These are phyloP conservation scores for Apophysomyces sp. DNA, from an alignment of 371 early-diverging fungal species.

Conservation along the genomic window DNA sequence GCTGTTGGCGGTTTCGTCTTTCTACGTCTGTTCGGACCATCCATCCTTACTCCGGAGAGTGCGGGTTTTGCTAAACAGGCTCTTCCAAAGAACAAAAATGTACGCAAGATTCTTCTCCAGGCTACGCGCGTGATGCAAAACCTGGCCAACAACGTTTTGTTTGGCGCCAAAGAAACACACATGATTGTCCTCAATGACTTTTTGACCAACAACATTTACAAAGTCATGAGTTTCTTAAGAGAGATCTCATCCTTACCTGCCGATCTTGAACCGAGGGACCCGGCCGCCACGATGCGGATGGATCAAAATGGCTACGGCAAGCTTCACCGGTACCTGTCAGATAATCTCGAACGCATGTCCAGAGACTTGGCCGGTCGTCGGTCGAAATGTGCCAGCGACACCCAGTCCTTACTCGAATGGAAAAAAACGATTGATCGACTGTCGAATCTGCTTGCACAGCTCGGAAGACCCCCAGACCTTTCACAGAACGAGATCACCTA, in stretches of 20 bases:
- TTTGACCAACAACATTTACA: slow-evolving; percentile 70
- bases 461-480: slow-evolving; percentile 70
- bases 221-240: slow-evolving; percentile 57
- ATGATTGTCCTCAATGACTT: slow-evolving; percentile 88
- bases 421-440: slow-evolving; percentile 71
- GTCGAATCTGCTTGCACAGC: slow-evolving; percentile 77
- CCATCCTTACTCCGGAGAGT: slow-evolving; percentile 83
- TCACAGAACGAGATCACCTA: slow-evolving; percentile 37
- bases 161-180: slow-evolving; percentile 89
- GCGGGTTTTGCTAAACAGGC: slow-evolving; percentile 47
- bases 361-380: slow-evolving; percentile 55
- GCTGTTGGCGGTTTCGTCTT: slow-evolving; percentile 96
- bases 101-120: slow-evolving; percentile 79
- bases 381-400: slow-evolving; percentile 13
- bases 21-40: slow-evolving; percentile 91
- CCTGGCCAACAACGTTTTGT: slow-evolving; percentile 89
- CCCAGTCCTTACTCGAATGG: slow-evolving; percentile 29
- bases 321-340: slow-evolving; percentile 67
- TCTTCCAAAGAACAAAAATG: slow-evolving; percentile 35
- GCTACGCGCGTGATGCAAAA: slow-evolving; percentile 95
- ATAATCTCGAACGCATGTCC: slow-evolving; percentile 71
- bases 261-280: not conserved
- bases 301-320: slow-evolving; percentile 56
- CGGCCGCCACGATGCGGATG: slow-evolving; percentile 22
- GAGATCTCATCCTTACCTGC: slow-evolving; percentile 43